Evolutionary conservation across 371 early-diverging fungal genomes (phyloP), one percentile per base, ranked within the genome.

Genomic region (Mycotypha africana): DNA sequence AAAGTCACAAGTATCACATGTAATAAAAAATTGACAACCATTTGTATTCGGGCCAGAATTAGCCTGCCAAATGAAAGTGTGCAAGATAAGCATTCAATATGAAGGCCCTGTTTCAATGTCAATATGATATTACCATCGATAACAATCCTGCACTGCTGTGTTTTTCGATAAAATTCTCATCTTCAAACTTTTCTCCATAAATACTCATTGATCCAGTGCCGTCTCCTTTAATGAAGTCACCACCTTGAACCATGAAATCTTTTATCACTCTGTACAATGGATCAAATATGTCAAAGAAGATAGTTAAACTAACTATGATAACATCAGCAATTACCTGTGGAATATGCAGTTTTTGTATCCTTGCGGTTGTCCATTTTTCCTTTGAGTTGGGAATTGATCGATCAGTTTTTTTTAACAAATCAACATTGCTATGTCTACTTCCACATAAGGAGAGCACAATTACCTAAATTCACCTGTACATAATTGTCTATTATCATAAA

Each of bases 181-280:
- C 99, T 2, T 59, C 55, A 60, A 99, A 99, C 51, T 79, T 86
- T 5, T 84, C 87, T 26, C 98, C 98, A 58, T 99, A 99, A 44
- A 99, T 99, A 61, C 91, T 88, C 73, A 85, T 77, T 7, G 89
- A 84, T 34, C 99, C 99, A 7, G 98, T 97, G 33, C 99, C 99
- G 71, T 99, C 96, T 17, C 88, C 89, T 11, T 44, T 51, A 34
- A 37, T 37, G 50, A 99, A 95, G 65, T 99, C 99, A 16, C 99
- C 99, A 24, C 99, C 99, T 62, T 99, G 99, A 4, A 97, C 83
- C 96, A 99, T 99, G 69, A 99, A 99, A 39, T 91, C 87, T 67
- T 91, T 90, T 58, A 95, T 95, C 22, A 94, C 88, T 63, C 82
- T 82, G 65, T 39, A 32, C 21, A 40, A 4, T 9, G 1, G 21